Evolutionary conservation across 75 land plant species (phyloP).

Genomic region (Cunninghamia lanceolata): DNA sequence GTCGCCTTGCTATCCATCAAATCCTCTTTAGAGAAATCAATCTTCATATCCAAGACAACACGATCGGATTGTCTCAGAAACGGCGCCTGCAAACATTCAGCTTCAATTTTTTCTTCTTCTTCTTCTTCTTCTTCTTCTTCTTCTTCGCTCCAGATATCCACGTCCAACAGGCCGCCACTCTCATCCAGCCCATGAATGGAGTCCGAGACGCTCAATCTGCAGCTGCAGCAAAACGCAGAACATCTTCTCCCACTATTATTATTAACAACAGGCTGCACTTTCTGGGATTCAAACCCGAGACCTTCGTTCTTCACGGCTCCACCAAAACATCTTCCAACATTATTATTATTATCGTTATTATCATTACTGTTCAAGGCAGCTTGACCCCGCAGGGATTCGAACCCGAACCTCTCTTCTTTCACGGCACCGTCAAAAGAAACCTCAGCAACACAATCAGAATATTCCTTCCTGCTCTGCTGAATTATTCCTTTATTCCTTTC

Average conservation of each 20-base stretch:
- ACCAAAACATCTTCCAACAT: background rate
- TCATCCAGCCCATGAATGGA: background rate
- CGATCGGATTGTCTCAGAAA: background rate
- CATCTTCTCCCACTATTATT: background rate
- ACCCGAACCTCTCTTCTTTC: background rate
- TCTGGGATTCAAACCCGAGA: background rate
- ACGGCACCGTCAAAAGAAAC: background rate
- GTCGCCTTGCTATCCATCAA: conserved; percentile 2
- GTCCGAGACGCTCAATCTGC: conserved; percentile 4
- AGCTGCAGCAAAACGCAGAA: conserved; percentile 11
- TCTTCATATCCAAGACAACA: conserved; percentile 8
- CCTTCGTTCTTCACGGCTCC: background rate
- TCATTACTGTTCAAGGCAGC: background rate
- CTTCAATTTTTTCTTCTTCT: background rate
- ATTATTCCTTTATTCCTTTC: background rate
- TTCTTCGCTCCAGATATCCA: background rate
- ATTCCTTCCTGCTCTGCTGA: background rate
- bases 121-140: background rate
- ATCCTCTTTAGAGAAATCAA: background rate
- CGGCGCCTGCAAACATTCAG: background rate
- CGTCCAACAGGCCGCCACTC: background rate
- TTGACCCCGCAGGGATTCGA: background rate
- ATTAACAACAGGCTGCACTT: background rate
- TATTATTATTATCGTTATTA: background rate
- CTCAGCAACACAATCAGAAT: background rate